Base-by-base conservation (phyloP, 225 moss, liverwort and hornwort genomes). In the Marchantia polymorpha region DNA sequence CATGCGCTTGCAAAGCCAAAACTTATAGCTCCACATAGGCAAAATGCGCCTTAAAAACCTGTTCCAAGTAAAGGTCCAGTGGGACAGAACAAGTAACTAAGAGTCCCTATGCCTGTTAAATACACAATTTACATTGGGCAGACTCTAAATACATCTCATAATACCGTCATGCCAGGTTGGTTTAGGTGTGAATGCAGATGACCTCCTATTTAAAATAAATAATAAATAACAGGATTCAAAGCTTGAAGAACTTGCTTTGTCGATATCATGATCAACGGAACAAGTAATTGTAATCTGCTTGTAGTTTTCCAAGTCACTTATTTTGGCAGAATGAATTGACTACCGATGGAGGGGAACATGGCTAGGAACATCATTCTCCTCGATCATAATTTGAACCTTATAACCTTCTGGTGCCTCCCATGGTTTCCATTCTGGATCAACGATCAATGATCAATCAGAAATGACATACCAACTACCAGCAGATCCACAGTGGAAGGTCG, bases 361-460 rank as follows among this genome's bases (percentile, higher is more conserved):
- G 54, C 84, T 86, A 0, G 97, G 97, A 73, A 89, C 61, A 20
- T 89, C 91, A 78, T 90, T 89, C 8, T 95, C 94, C 51, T 99
- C 94, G 81, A 93, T 92, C 23, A 89, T 82, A 63, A 99, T 80
- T 84, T 90, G 89, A 49, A 95, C 92, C 77, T 87, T 90, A n/a
- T 90, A 90, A 11, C 91, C 95, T 49, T 91, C 97, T 1, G 97
- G 89, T 49, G 92, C 91, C 74, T 93, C 97, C 97, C 97, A 99
- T 13, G 97, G 95, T 78, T 92, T 99, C 95, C 95, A 99, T 78
- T 93, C 97, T 86, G 84, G 79, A 86, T n/a, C 83, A 73, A 77
- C 20, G 22, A 46, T n/a, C n/a, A n/a, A n/a, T 68, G 39, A 9
- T 11, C 0, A 50, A 50, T 22, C 49, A 50, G 13, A 71, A n/a